Evolutionary conservation across 768 basidiomycete genomes (phyloP).

Genomic region (Guyanaporus albipodus): DNA sequence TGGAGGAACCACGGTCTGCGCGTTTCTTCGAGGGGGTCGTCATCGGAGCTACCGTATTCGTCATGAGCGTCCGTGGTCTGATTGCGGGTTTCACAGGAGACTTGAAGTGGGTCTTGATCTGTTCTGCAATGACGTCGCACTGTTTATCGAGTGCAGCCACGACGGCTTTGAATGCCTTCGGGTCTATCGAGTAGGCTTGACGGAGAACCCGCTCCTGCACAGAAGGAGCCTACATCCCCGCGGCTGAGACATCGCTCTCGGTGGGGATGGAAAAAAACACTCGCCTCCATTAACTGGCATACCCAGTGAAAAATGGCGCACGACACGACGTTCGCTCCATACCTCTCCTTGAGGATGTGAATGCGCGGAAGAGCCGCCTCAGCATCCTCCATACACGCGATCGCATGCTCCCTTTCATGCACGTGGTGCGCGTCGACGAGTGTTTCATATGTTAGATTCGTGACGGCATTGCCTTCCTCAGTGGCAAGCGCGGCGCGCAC

Average conservation of each 20-base stretch:
- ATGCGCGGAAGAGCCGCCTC: conserved; percentile 25
- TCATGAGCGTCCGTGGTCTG: conserved; percentile 10
- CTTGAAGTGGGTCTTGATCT: conserved; percentile 20
- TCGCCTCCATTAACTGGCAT: conserved; percentile 38
- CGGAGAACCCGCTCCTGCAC: conserved; percentile 21
- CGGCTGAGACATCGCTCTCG: background rate
- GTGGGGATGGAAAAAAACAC: background rate
- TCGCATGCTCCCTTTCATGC: conserved; percentile 10
- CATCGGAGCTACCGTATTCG: background rate
- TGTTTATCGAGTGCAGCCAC: conserved; percentile 20
- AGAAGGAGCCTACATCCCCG: conserved; percentile 15
- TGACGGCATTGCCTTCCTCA: background rate
- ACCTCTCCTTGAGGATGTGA: conserved; percentile 15
- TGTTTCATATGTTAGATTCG: conserved; percentile 24
- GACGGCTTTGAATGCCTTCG: conserved; percentile 18
- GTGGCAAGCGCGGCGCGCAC: conserved; percentile 17
- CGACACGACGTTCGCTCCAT: conserved; percentile 24
- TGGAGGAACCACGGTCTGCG: conserved; percentile 23
- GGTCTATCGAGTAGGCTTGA: conserved; percentile 13
- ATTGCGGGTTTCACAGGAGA: conserved; percentile 18
- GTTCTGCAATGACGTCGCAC: conserved; percentile 24
- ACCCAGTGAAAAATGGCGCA: conserved; percentile 48
- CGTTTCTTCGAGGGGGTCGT: conserved; percentile 34
- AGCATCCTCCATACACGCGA: conserved; percentile 34
- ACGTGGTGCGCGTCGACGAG: conserved; percentile 31